Conservation (phyloP, 805 yeast species). For the Myxozyma neotropica region DNA sequence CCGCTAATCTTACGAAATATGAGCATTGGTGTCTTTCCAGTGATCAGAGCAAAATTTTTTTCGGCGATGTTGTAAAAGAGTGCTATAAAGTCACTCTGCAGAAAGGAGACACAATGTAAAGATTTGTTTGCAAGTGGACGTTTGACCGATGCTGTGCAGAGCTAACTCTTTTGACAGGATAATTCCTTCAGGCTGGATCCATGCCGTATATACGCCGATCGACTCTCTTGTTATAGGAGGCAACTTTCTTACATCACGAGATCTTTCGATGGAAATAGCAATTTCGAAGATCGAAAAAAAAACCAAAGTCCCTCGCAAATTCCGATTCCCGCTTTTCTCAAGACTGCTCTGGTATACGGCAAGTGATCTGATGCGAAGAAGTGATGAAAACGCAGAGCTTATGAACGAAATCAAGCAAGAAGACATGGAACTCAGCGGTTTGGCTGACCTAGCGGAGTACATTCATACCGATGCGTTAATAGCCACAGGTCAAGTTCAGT, state of each 20-base stretch:
- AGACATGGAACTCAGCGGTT: constrained; percentile 4
- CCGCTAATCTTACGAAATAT: constrained; percentile 60
- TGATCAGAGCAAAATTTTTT: constrained; percentile 64
- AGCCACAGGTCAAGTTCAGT: constrained; percentile 13
- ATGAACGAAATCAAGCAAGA: neutral
- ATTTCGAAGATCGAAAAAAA: constrained; percentile 63
- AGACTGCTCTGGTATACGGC: constrained; percentile 70
- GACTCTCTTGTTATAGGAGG: constrained; percentile 89
- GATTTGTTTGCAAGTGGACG: neutral
- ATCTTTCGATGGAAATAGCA: constrained; percentile 62
- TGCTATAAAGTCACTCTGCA: constrained; percentile 59
- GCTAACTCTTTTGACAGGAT: constrained; percentile 41
- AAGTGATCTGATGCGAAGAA: constrained; percentile 43
- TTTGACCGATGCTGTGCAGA: neutral
- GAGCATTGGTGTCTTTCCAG: constrained; percentile 71
- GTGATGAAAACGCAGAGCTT: neutral
- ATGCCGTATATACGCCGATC: constrained; percentile 79
- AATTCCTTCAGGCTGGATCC: constrained; percentile 93
- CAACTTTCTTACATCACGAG: constrained; percentile 70
- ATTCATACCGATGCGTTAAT: constrained; percentile 17
- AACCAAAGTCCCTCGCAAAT: constrained; percentile 74
- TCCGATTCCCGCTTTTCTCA: constrained; percentile 76
- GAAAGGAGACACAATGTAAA: constrained; percentile 65
- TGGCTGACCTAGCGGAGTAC: constrained; percentile 21
- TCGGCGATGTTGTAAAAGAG: constrained; percentile 54